Percentiles rank a stretch among this genome's conserved stretches.
Conservation (phyloP, 169 alveolate genomes). For the Cryptosporidium felis region DNA sequence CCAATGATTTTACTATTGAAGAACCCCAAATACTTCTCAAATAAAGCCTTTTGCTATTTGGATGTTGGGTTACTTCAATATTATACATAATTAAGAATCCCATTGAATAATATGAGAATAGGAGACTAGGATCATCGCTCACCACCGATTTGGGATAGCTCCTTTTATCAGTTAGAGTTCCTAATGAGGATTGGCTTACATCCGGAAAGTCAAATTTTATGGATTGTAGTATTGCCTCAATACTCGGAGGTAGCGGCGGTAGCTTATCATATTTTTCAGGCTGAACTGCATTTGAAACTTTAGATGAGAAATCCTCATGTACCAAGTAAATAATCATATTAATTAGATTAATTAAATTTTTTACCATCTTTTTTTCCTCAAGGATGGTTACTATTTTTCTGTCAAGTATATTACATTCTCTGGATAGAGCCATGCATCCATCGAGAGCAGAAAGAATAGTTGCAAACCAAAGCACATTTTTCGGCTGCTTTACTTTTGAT, state of each 20-base stretch:
- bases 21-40: conserved; percentile 38
- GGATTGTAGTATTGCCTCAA: conserved; percentile 63
- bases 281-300: conserved; percentile 19
- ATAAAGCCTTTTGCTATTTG: conserved; percentile 20
- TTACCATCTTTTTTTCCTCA: conserved; percentile 32
- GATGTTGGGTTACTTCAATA: conserved; percentile 12
- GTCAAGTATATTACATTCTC: conserved; percentile 13
- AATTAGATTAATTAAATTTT: conserved; percentile 25
- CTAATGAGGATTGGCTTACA: background rate
- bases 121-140: conserved; percentile 60
- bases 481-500: conserved; percentile 49
- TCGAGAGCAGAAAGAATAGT: conserved; percentile 46
- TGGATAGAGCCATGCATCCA: conserved; percentile 38
- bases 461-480: conserved; percentile 67
- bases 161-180: background rate
- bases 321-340: conserved; percentile 31
- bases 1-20: conserved; percentile 15
- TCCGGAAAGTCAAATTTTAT: conserved; percentile 10
- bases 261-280: conserved; percentile 33
- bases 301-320: conserved; percentile 20
- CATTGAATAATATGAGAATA: conserved; percentile 63
- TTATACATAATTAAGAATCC: conserved; percentile 60
- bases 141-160: conserved; percentile 32
- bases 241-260: conserved; percentile 62
- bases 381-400: background rate